Evolutionary conservation across 2,329 filamentous ascomycete species (phyloP), one percentile per base, ranked within the genome.

Genomic region (Tympanopsis confertula): DNA sequence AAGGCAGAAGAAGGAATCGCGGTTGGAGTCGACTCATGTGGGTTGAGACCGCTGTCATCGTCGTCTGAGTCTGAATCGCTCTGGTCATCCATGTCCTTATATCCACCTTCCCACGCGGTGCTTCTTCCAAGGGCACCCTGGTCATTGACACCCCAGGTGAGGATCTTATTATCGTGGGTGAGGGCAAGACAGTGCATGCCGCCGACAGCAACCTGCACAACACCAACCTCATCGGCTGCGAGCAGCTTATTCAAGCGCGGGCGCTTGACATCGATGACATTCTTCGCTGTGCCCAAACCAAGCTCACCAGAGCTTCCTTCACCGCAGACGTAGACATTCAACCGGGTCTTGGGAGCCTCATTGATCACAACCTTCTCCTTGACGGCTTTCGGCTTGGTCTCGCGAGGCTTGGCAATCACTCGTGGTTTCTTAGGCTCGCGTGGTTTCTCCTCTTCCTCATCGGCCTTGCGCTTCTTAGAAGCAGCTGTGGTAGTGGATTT

Each of bases 91-190:
- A 33, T 33, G 15, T 33, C 30, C 15, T 33, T 33, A 18, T 33
- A 33, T 7, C 30, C 30, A 33, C 30, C 30, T 15, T 33, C 30
- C 30, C 30, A 33, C 7, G 30, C 17, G 18, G 74, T 75, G 52
- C 77, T 64, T 46, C 78, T 64, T 13, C 77, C 76, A 35, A 82
- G 65, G 3, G 77, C 75, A 39, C 71, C 71, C 44, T 77, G 71
- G 45, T 81, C 74, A 50, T 82, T 82, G 44, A 78, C 74, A 35
- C 78, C 78, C 77, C 78, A 81, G 17, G 74, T 78, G 35, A 77
- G 55, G 44, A 82, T 69, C 45, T 68, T 66, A 54, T 76, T 76
- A 52, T 79, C 68, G 45, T 73, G 65, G 24, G 76, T 80, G 39
- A 81, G 55, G 3, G 73, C 76, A 38, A 73, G 59, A 38, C 65